Conservation (phyloP, 345 rosid species). For the Cardamine chenopodiifolia region DNA sequence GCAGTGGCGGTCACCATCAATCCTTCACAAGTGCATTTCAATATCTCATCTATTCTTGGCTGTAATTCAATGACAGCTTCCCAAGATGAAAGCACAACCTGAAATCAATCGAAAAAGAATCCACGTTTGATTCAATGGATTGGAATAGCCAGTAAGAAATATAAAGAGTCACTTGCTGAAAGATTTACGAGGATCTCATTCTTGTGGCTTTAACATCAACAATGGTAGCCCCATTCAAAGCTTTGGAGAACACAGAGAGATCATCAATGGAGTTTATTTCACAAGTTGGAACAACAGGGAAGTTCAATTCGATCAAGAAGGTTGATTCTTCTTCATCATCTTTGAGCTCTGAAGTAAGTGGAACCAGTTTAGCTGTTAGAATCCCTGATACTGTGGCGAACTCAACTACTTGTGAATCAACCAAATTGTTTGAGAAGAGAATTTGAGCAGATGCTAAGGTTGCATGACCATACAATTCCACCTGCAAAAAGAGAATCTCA, state of each 20-base stretch:
- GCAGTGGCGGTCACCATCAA: conserved; percentile 63
- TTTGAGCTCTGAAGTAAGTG: conserved; percentile 4
- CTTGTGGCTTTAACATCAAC: conserved; percentile 57
- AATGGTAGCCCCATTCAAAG: conserved; percentile 53
- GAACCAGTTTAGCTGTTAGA: conserved; percentile 62
- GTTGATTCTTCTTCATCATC: conserved; percentile 4
- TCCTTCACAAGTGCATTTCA: conserved; percentile 60
- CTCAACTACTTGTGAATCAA: conserved; percentile 57
- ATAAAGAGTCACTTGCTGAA: background rate
- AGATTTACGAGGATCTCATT: conserved; percentile 56
- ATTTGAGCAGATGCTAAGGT: conserved; percentile 79
- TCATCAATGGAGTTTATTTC: conserved; percentile 44
- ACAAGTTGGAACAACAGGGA: conserved; percentile 50
- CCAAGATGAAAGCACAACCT: conserved; percentile 63
- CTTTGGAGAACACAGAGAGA: conserved; percentile 46
- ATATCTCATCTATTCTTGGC: conserved; percentile 58
- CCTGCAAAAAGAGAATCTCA: conserved; percentile 39
- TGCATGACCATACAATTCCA: conserved; percentile 80
- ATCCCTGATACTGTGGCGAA: conserved; percentile 69
- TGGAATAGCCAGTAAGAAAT: background rate
- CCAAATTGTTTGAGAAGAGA: conserved; percentile 56
- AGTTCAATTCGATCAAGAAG: conserved; percentile 58
- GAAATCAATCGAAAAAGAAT: background rate
- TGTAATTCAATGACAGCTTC: conserved; percentile 56
- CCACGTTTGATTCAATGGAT: background rate